Evolutionary conservation across 306 rosid species (phyloP).

Genomic region (Fragaria iinumae): DNA sequence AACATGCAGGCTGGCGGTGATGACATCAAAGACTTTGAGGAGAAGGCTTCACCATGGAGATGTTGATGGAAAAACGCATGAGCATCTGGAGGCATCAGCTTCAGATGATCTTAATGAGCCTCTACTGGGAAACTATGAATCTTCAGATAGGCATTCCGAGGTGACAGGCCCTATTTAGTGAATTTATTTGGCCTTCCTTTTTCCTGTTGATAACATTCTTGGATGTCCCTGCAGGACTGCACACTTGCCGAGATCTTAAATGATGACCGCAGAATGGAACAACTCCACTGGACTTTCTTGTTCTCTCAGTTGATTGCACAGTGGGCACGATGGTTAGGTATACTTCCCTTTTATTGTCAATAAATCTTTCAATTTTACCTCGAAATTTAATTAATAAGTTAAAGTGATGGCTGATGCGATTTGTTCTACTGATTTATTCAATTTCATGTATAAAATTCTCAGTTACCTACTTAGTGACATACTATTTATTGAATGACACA

Average conservation of each 20-base stretch:
- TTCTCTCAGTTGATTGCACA: constrained; percentile 78
- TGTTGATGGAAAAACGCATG: constrained; percentile 60
- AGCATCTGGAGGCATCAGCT: constrained; percentile 46
- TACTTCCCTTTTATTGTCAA: background rate
- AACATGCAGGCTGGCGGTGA: constrained; percentile 38
- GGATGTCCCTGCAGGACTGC: constrained; percentile 30
- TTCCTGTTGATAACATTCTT: constrained; percentile 9
- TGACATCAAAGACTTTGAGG: constrained; percentile 70
- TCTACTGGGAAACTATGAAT: constrained; percentile 49
- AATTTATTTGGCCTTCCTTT: background rate
- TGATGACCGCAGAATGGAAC: constrained; percentile 73
- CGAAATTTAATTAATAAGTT: background rate
- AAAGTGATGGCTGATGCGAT: background rate
- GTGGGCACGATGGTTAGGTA: constrained; percentile 97
- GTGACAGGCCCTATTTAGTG: constrained; percentile 26
- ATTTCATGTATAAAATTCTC: background rate
- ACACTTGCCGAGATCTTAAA: constrained; percentile 62
- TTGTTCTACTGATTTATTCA: background rate
- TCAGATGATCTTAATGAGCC: constrained; percentile 63
- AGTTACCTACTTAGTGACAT: background rate
- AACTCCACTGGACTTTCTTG: constrained; percentile 72
- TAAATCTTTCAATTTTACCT: background rate
- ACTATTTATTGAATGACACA: background rate
- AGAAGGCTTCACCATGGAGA: constrained; percentile 92
- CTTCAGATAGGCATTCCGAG: constrained; percentile 40